A percentile compares a stretch with the other conserved stretches of the same genome.
phyloP scores from a whole-genome alignment of 108 stramenopile species.

The Schizochytrium sp. region DNA sequence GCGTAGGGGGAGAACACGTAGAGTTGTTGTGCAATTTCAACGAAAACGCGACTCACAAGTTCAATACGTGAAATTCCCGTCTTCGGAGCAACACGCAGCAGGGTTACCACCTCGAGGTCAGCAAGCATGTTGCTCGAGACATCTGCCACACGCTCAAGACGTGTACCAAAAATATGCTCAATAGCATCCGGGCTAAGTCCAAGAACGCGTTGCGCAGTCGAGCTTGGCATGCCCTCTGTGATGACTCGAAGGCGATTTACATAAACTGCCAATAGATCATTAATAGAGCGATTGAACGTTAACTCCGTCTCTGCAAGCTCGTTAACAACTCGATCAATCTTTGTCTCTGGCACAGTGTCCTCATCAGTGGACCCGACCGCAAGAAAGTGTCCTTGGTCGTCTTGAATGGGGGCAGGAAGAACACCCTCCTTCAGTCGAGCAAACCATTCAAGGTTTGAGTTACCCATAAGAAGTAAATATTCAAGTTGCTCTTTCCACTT shows the following conservation, averaged over 20 bases:
- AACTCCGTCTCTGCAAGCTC: slow-evolving; percentile 51
- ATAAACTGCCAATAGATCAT: slow-evolving; percentile 1
- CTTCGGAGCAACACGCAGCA: slow-evolving; percentile 54
- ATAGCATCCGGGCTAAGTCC: slow-evolving; percentile 18
- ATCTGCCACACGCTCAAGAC: slow-evolving; percentile 4
- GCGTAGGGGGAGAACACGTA: slow-evolving; percentile 22
- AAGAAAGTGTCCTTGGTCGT: slow-evolving; percentile 26
- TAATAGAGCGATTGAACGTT: slow-evolving; percentile 8
- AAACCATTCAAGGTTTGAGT: background rate
- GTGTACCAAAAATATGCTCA: slow-evolving; percentile 42
- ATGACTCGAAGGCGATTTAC: slow-evolving; percentile 23
- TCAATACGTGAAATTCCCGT: background rate
- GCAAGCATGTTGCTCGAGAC: slow-evolving; percentile 33
- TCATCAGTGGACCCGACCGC: background rate
- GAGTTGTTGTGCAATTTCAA: slow-evolving; percentile 49
- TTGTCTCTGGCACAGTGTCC: background rate
- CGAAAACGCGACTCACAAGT: slow-evolving; percentile 50
- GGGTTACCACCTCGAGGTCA: slow-evolving; percentile 52
- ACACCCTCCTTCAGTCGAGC: slow-evolving; percentile 53
- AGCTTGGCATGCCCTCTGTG: background rate
- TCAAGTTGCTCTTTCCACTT: slow-evolving; percentile 45
- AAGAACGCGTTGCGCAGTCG: background rate
- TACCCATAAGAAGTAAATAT: slow-evolving; percentile 30
- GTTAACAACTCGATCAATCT: slow-evolving; percentile 15
- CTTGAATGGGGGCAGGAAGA: background rate